Percentiles rank a stretch among this genome's conserved stretches.
Evolutionary conservation across 768 basidiomycete genomes (phyloP).

Genomic region (Cubamyces sp.): DNA sequence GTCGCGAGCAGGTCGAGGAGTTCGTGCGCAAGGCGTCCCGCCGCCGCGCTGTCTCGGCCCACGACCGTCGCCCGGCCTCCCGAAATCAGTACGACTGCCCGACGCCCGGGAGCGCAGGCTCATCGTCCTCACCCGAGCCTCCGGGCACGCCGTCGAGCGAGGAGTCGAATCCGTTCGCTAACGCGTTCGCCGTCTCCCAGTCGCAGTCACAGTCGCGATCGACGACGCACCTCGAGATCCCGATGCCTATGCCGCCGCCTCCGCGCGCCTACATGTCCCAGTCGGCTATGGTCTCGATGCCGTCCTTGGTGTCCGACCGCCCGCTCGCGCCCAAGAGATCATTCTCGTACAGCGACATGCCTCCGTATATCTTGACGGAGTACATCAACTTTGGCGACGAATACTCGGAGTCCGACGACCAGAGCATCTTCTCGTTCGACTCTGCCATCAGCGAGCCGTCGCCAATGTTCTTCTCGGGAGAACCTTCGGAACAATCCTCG

Average conservation of each 20-base stretch:
- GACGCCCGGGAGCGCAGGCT: slow-evolving; percentile 14
- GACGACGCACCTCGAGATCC: not conserved
- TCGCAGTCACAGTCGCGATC: slow-evolving; percentile 1
- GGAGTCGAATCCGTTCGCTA: slow-evolving; percentile 11
- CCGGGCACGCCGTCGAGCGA: slow-evolving; percentile 24
- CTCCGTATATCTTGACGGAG: slow-evolving; percentile 13
- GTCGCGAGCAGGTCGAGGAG: slow-evolving; percentile 36
- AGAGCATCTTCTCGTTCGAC: slow-evolving; percentile 19
- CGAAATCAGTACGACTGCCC: slow-evolving; percentile 14
- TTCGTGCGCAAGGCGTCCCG: slow-evolving; percentile 24
- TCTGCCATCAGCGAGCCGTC: slow-evolving; percentile 11
- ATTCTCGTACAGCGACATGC: slow-evolving; percentile 14
- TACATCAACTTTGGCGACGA: slow-evolving; percentile 17
- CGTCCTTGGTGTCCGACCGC: slow-evolving; percentile 11
- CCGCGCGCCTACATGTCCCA: not conserved
- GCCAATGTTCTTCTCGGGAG: slow-evolving; percentile 7
- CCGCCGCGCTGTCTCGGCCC: slow-evolving; percentile 8
- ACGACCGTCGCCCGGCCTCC: slow-evolving; percentile 8
- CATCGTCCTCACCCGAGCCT: slow-evolving; percentile 28
- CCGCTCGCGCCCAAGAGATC: slow-evolving; percentile 12
- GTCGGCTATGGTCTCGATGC: slow-evolving; percentile 14
- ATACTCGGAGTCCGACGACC: slow-evolving; percentile 19
- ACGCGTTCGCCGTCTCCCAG: slow-evolving; percentile 5
- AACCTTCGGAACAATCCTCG: slow-evolving; percentile 8
- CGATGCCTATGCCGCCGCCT: not conserved